Evolutionary conservation across 768 basidiomycete species (phyloP).

Genomic region (Strobilomyces confusus): DNA sequence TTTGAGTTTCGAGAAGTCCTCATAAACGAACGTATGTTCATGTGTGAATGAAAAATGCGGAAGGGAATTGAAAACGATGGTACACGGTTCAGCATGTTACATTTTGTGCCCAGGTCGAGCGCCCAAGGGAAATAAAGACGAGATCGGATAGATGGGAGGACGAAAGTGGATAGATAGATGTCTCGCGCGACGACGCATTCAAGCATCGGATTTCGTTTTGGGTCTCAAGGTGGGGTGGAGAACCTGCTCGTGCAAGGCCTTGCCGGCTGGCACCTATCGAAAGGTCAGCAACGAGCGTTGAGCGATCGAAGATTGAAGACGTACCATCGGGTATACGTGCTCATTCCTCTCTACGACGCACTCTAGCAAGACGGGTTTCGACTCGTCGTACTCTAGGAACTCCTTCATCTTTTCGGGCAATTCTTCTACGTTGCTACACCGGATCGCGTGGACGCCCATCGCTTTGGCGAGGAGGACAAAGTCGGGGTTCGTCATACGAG

Average conservation of each 20-base stretch:
- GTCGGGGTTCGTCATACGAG: conserved; percentile 92
- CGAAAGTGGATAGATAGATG: not conserved
- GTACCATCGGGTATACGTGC: conserved; percentile 89
- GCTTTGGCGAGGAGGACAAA: conserved; percentile 85
- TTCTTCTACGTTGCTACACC: conserved; percentile 65
- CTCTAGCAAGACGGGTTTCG: conserved; percentile 87
- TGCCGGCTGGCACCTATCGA: conserved; percentile 79
- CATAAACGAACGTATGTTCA: not conserved
- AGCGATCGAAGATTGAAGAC: conserved; percentile 11
- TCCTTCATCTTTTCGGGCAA: conserved; percentile 97
- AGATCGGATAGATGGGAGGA: not conserved
- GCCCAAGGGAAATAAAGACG: not conserved
- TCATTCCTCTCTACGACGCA: conserved; percentile 80
- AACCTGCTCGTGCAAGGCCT: conserved; percentile 89
- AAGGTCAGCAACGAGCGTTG: not conserved
- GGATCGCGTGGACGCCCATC: conserved; percentile 91
- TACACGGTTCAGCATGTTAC: conserved; percentile 27
- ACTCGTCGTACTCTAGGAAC: conserved; percentile 91
- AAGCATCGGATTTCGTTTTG: conserved; percentile 26
- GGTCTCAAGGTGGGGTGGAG: conserved; percentile 56
- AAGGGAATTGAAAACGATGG: conserved; percentile 13
- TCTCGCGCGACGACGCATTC: too few relatives aligned
- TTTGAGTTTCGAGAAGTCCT: conserved; percentile 12
- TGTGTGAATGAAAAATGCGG: not conserved
- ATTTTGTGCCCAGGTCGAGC: conserved; percentile 3